Conservation (phyloP, 306 rosid genomes). For the Chamaecrista fasciculata region DNA sequence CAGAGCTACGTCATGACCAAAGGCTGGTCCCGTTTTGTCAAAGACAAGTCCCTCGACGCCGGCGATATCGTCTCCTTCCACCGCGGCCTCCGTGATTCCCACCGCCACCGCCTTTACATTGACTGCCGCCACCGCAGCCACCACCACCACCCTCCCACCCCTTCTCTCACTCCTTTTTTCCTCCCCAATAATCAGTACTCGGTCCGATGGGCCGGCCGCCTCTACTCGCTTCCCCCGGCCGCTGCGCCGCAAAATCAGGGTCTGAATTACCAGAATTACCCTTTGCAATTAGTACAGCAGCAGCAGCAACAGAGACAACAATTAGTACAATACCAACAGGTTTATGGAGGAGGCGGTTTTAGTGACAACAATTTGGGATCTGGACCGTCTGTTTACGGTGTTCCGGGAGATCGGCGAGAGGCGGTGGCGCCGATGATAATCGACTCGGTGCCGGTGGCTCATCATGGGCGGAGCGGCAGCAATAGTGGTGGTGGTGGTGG, state of each 20-base stretch:
- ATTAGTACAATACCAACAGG: constrained; percentile 19
- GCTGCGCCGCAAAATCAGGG: constrained; percentile 19
- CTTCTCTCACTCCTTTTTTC: constrained; percentile 12
- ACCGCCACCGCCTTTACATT: constrained; percentile 54
- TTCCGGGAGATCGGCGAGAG: constrained; percentile 24
- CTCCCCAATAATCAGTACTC: constrained; percentile 29
- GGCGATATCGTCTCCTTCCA: constrained; percentile 81
- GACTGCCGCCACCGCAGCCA: constrained; percentile 63
- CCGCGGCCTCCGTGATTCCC: constrained; percentile 56
- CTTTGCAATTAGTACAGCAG: constrained; percentile 3
- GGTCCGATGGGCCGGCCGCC: constrained; percentile 36
- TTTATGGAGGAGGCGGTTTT: not conserved
- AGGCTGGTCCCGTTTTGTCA: constrained; percentile 92
- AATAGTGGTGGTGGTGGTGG: not conserved
- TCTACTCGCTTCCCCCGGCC: constrained; percentile 41
- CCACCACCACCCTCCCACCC: not conserved
- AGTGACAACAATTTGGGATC: constrained; percentile 19
- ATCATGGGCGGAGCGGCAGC: constrained; percentile 12
- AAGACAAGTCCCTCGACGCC: constrained; percentile 81
- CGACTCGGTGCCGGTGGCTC: constrained; percentile 49
- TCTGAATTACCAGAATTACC: constrained; percentile 13
- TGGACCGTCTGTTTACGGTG: too few species aligned
- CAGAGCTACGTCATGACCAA: constrained; percentile 94
- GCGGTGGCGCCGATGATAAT: constrained; percentile 43
- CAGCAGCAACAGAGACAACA: constrained; percentile 13